These are phyloP conservation scores for Whalleya microplaca DNA, from an alignment of 2,329 filamentous ascomycete species.

Conservation along the genomic window DNA sequence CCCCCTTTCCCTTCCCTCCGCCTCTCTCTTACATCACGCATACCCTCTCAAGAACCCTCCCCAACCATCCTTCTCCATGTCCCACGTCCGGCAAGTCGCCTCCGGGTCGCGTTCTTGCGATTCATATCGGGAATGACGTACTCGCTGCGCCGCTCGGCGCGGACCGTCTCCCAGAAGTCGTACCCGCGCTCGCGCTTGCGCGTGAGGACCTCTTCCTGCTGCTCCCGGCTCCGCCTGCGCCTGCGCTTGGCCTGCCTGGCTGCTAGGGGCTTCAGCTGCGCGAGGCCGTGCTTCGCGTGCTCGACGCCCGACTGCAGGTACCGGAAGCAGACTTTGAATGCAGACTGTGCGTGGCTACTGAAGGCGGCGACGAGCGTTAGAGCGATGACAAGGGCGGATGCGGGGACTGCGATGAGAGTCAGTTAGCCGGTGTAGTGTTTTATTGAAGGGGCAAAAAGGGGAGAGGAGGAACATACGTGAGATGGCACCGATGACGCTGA, in stretches of 20 bases:
- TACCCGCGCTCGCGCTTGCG: conserved; percentile 39
- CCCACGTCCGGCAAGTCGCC: conserved; percentile 15
- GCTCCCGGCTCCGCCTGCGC: conserved; percentile 26
- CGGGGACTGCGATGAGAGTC: conserved; percentile 40
- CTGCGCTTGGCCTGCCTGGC: conserved; percentile 30
- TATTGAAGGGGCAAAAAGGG: conserved; percentile 30
- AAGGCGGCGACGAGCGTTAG: conserved; percentile 59
- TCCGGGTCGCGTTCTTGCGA: conserved; percentile 26
- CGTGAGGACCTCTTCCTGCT: conserved; percentile 21
- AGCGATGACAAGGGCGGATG: conserved; percentile 52
- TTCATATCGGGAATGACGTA: conserved; percentile 46
- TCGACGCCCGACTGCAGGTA: conserved; percentile 7
- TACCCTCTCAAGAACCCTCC: conserved; percentile 1
- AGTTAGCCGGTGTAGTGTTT: neutral
- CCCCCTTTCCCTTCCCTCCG: no score
- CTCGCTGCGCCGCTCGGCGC: conserved; percentile 32
- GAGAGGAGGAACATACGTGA: conserved; percentile 38
- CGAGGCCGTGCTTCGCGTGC: conserved; percentile 19
- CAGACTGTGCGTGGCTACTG: conserved; percentile 48
- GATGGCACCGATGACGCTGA: conserved; percentile 51
- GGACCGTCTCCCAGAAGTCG: conserved; percentile 46
- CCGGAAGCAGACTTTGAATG: conserved; percentile 34
- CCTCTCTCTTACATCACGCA: neutral
- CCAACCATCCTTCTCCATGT: conserved; percentile 25
- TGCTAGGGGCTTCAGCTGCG: conserved; percentile 33